Conservation (phyloP, 768 basidiomycete genomes). For the Leccinum variicolor region DNA sequence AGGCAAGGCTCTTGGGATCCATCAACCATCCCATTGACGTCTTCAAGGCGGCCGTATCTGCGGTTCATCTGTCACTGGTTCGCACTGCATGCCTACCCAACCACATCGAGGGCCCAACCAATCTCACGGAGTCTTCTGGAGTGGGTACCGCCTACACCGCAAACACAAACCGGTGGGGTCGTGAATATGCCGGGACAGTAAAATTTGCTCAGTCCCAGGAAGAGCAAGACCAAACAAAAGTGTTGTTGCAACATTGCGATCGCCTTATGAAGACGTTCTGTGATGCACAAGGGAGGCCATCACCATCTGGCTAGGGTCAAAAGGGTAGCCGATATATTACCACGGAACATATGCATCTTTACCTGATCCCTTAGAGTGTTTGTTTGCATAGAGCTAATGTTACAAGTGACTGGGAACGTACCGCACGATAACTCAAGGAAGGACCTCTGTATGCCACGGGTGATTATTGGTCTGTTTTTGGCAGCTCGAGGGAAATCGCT, state of each 20-base stretch:
- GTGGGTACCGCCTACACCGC: slow-evolving; percentile 47
- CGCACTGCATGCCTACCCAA: slow-evolving; percentile 49
- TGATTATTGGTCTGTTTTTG: slow-evolving; percentile 12
- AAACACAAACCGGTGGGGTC: slow-evolving; percentile 55
- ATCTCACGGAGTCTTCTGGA: slow-evolving; percentile 14
- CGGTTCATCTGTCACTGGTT: slow-evolving; percentile 64
- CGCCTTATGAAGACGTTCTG: slow-evolving; percentile 42
- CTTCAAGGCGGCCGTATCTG: slow-evolving; percentile 64
- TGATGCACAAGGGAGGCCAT: slow-evolving; percentile 28
- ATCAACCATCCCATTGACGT: slow-evolving; percentile 58
- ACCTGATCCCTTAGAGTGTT: neutral
- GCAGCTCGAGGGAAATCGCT: slow-evolving; percentile 39
- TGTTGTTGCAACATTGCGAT: slow-evolving; percentile 56
- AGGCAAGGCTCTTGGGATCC: slow-evolving; percentile 73
- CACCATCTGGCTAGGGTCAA: slow-evolving; percentile 13
- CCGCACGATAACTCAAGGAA: neutral
- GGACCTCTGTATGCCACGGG: neutral
- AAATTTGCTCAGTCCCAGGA: slow-evolving; percentile 51
- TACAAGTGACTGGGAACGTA: neutral
- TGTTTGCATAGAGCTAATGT: slow-evolving; percentile 3
- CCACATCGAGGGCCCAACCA: neutral
- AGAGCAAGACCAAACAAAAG: slow-evolving; percentile 43
- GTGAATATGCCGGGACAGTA: slow-evolving; percentile 45
- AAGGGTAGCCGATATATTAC: neutral
- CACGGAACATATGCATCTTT: neutral